Base-by-base conservation (phyloP, 2,329 filamentous ascomycete genomes). In the Blumeriella jaapii region DNA sequence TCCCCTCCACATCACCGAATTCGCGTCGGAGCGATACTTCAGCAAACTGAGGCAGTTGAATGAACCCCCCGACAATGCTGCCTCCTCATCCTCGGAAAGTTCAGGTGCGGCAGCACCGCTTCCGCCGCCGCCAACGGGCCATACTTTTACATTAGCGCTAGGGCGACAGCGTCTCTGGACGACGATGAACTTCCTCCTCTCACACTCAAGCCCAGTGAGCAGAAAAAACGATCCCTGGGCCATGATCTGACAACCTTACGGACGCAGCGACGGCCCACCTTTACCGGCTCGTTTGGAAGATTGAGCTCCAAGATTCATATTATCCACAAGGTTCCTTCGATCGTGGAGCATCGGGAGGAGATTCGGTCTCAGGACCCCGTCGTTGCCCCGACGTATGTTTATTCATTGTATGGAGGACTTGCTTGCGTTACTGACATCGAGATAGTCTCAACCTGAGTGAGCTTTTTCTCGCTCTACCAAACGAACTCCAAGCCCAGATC, bases 21-120 rank as follows among this genome's bases (percentile, higher is more conserved):
- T 79, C 58, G 74, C 72, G 42, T 79, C 74, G 28, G 64, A 71
- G 56, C 69, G 69, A 45, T 79, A 75, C 52, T 73, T 77, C 46
- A 66, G 68, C 36, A 79, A 79, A 58, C 56, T 78, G 41, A 65
- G 61, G 38, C 68, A 74, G 57, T 65, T 61, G 48, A 69, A 59
- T 54, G 64, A 46, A 54, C 59, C 44, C 60, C 61, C 37, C 38
- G 48, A 33, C 56, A 63, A 48, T 55, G 57, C 33, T 55, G 57
- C 43, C 8, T 29, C 42, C 13, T 28, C 38, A 12, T 33, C 40
- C 39, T 55, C 58, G 22, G 57, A 57, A 20, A 54, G 55, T 11
- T 15, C 41, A 10, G 26, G 38, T 2, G 26, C 40, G 15, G 14
- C 38, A 6, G 19, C 38, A 10, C 27, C 35, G 10, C 29, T 25